Percentiles rank a stretch among this genome's conserved stretches.
These are phyloP conservation scores for Wickerhamiella qilinensis DNA, from an alignment of 805 yeast genomes.

Conservation along the genomic window DNA sequence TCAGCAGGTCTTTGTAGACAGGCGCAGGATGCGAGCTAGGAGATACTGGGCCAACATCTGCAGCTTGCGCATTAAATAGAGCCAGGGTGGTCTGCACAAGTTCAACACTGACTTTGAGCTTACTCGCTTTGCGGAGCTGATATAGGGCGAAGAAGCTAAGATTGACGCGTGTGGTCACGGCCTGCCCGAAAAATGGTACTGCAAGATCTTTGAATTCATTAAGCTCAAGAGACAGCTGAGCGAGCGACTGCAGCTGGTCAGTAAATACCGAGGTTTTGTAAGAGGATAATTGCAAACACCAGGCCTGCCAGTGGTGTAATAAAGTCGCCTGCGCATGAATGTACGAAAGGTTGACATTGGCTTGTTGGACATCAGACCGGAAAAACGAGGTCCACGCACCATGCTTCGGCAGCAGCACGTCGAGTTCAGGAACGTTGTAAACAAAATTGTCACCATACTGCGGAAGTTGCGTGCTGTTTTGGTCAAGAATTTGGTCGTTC, in stretches of 20 bases:
- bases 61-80: neutral
- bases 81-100: neutral
- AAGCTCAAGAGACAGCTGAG: conserved; percentile 34
- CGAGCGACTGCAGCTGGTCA: conserved; percentile 18
- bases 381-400: conserved; percentile 31
- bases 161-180: conserved; percentile 50
- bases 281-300: conserved; percentile 43
- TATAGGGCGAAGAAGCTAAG: conserved; percentile 36
- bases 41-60: neutral
- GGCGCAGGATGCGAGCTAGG: neutral
- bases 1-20: neutral
- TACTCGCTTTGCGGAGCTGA: conserved; percentile 3
- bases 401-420: conserved; percentile 33
- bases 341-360: conserved; percentile 48
- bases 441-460: conserved; percentile 37
- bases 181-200: conserved; percentile 30
- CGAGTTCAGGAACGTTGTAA: conserved; percentile 49
- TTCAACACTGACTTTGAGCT: conserved; percentile 2
- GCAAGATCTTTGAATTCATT: conserved; percentile 35
- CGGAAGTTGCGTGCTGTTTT: conserved; percentile 1
- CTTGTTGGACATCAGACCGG: conserved; percentile 17
- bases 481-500: neutral
- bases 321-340: conserved; percentile 50
- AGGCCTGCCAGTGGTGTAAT: conserved; percentile 65
- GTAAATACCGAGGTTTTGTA: conserved; percentile 20